phyloP scores from a whole-genome alignment of 169 alveolate genomes.

The Plasmodium vivax region DNA sequence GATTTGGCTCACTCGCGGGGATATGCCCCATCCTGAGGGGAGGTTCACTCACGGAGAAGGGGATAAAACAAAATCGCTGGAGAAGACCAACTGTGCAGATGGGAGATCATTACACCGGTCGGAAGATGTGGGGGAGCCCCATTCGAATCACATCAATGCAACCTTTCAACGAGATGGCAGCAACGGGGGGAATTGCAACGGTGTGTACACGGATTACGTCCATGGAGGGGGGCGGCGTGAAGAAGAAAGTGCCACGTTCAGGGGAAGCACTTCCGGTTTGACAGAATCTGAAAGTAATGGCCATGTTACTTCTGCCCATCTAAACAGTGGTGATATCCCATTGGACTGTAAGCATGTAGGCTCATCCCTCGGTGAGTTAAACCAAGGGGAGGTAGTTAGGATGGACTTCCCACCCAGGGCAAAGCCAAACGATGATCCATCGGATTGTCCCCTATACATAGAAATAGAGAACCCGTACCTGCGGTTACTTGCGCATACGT shows the following conservation, averaged over 20 bases:
- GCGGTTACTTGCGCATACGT: constrained; percentile 88
- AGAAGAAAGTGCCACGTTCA: background rate
- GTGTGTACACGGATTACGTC: background rate
- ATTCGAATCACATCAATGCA: background rate
- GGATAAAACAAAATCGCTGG: background rate
- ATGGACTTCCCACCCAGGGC: background rate
- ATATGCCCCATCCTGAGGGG: background rate
- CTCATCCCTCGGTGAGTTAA: background rate
- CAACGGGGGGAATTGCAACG: background rate
- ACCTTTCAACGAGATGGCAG: background rate
- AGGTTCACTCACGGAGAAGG: background rate
- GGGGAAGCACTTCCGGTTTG: background rate
- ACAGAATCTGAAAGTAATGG: background rate
- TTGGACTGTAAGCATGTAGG: background rate
- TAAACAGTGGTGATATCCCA: background rate
- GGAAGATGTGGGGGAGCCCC: background rate
- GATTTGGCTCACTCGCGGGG: constrained; percentile 14
- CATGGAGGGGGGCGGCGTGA: background rate
- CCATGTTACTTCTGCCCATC: background rate
- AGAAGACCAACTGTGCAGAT: background rate
- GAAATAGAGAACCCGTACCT: constrained; percentile 89
- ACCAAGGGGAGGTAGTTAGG: background rate
- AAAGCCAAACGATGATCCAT: background rate
- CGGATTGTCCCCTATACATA: constrained; percentile 80
- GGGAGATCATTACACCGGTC: background rate